Evolutionary conservation across 345 rosid species (phyloP), one percentile per base, ranked within the genome.

Genomic region (Hibiscus syriacus): DNA sequence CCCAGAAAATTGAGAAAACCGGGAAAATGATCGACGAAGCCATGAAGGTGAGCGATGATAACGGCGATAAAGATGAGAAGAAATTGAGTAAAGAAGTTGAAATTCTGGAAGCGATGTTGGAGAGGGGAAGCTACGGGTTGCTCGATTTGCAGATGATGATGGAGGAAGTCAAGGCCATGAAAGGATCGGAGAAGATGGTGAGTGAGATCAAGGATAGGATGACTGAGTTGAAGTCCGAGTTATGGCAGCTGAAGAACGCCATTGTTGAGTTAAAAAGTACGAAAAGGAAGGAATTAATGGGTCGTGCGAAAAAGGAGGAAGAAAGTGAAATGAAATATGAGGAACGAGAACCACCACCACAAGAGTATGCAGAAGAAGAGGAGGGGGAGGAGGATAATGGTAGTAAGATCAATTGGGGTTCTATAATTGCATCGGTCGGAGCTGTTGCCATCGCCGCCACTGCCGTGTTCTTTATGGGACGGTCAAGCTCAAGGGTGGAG

Each of bases 241-340:
- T 25, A 32, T 25, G 36, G 34, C 54, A 63, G 53, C 53, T 63
- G 20, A 43, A 63, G 54, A 26, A 10, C n/a, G 54, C 67, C 26
- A 63, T 63, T 45, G 8, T 43, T 30, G 67, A 63, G 36, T 43
- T 63, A 20, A 63, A 63, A 19, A 52, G 53, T 22, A 63, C 41
- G 53, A 63, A 63, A 29, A 63, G 23, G 36, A 63, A 43, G 54
- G 54, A 63, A 43, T 63, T 45, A 36, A 63, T 25, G 67, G 67
- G 6, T 25, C 16, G 53, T 34, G 14, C 43, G 27, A 6, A 19
- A 16, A 63, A 43, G 8, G 67, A 45, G 25, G 67, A 45, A 43
- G 54, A 25, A 4, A 26, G 43, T 0, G 13, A 63, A 25, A 8
- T 43, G 53, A 27, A 43, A 50, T 26, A 22, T 25, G 54, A 14